Conservation (phyloP, 1,284 basidiomycete genomes). For the Microbotryomycetes sp. region DNA sequence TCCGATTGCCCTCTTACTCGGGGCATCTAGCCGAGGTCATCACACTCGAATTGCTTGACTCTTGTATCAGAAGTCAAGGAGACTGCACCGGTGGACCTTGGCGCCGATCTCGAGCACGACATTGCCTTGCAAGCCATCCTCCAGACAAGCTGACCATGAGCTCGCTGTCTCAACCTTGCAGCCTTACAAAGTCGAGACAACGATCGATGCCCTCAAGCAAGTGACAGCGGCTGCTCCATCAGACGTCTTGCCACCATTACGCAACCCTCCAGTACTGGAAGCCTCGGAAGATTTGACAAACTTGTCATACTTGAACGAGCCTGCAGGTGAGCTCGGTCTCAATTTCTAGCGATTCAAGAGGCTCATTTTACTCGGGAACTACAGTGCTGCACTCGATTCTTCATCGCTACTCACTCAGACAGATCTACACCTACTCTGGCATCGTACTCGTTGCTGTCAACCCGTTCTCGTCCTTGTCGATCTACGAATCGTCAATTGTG, state of each 20-base stretch:
- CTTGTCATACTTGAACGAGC: constrained; percentile 95
- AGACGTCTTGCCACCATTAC: constrained; percentile 69
- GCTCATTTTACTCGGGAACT: background rate
- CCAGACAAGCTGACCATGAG: background rate
- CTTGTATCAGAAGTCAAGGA: too few relatives aligned
- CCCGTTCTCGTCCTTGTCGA: constrained; percentile 68
- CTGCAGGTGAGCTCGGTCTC: constrained; percentile 61
- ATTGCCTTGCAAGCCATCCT: background rate
- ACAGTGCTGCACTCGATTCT: constrained; percentile 92
- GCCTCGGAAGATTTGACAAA: constrained; percentile 97
- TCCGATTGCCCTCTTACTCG: too few relatives aligned
- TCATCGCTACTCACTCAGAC: constrained; percentile 92
- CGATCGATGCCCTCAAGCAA: constrained; percentile 54
- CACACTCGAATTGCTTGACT: too few relatives aligned
- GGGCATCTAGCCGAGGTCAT: too few relatives aligned
- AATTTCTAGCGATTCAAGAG: background rate
- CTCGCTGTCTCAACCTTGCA: constrained; percentile 39
- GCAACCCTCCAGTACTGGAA: constrained; percentile 93
- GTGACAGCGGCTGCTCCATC: constrained; percentile 43
- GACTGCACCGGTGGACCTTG: too few relatives aligned
- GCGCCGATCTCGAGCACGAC: background rate
- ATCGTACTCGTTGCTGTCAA: constrained; percentile 97
- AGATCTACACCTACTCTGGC: constrained; percentile 98
- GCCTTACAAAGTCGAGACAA: constrained; percentile 73
- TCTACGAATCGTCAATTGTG: constrained; percentile 87